phyloP scores from a whole-genome alignment of 495 filamentous ascomycete genomes.

The Halenospora varia region DNA sequence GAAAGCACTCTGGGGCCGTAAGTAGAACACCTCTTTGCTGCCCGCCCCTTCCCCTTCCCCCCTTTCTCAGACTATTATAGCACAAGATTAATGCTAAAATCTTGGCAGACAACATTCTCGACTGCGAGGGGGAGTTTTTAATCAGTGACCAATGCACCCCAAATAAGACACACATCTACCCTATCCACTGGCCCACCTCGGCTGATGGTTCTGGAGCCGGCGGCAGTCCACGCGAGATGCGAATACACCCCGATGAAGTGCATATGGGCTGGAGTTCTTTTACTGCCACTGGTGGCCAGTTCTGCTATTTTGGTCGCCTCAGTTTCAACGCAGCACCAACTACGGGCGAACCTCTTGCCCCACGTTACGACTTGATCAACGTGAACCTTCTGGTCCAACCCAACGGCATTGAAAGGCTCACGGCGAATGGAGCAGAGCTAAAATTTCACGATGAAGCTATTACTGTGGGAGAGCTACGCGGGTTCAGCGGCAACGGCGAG shows the following conservation, averaged over 20 bases:
- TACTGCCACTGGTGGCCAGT: background rate
- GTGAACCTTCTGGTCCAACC: constrained; percentile 13
- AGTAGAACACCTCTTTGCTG: no score
- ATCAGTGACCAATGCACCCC: constrained; percentile 13
- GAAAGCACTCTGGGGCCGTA: constrained; percentile 19
- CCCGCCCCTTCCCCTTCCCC: no score
- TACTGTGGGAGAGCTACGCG: constrained; percentile 29
- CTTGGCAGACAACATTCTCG: constrained; percentile 21
- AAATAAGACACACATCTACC: constrained; percentile 16
- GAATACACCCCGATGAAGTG: constrained; percentile 19
- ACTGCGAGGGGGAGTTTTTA: constrained; percentile 20
- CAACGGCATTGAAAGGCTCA: background rate
- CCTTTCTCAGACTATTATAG: no score
- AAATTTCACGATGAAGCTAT: constrained; percentile 20
- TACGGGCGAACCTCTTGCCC: constrained; percentile 13
- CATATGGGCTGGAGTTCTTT: constrained; percentile 23
- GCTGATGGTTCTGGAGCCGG: constrained; percentile 19
- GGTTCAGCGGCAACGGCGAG: constrained; percentile 26
- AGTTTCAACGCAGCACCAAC: constrained; percentile 22
- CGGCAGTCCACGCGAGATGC: constrained; percentile 22
- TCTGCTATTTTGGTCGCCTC: constrained; percentile 17
- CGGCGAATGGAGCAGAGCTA: constrained; percentile 17
- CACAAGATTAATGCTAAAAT: no score
- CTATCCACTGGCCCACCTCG: constrained; percentile 21
- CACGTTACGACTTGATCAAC: constrained; percentile 24